Percentiles rank a stretch among this genome's conserved stretches.
phyloP scores from a whole-genome alignment of 1,284 basidiomycete species.

The Amylostereum chailletii region DNA sequence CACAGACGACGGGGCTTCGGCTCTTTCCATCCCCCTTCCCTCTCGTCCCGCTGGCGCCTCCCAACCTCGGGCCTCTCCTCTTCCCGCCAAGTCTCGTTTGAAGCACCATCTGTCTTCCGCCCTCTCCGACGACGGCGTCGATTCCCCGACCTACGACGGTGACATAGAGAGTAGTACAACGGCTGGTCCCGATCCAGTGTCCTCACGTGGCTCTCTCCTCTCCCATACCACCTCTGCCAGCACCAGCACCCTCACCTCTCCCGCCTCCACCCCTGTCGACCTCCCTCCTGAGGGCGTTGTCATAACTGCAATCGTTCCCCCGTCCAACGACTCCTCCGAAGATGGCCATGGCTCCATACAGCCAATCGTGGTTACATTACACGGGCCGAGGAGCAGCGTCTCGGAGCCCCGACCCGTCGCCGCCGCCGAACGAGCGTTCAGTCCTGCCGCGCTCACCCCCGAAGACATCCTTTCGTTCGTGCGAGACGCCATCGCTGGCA shows the following conservation, averaged over 20 bases:
- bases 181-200: conserved; percentile 32
- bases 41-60: conserved; percentile 20
- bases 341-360: conserved; percentile 8
- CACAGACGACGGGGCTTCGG: conserved; percentile 61
- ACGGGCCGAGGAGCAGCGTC: neutral
- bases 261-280: conserved; percentile 23
- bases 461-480: conserved; percentile 59
- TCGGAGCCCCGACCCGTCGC: conserved; percentile 37
- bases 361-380: conserved; percentile 7
- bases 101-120: conserved; percentile 47
- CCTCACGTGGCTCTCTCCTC: conserved; percentile 12
- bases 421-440: conserved; percentile 37
- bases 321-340: conserved; percentile 11
- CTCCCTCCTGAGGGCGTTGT: conserved; percentile 12
- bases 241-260: conserved; percentile 43
- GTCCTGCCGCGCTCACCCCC: conserved; percentile 55
- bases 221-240: conserved; percentile 33
- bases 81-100: conserved; percentile 14
- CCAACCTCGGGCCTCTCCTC: conserved; percentile 14
- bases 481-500: conserved; percentile 21
- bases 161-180: conserved; percentile 78
- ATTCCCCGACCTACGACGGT: conserved; percentile 84
- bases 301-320: conserved; percentile 6
- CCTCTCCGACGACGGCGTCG: conserved; percentile 64
- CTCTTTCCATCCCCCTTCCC: conserved; percentile 30